phyloP scores from a whole-genome alignment of 164 flowering plant species.

The Euptelea pleiosperma region DNA sequence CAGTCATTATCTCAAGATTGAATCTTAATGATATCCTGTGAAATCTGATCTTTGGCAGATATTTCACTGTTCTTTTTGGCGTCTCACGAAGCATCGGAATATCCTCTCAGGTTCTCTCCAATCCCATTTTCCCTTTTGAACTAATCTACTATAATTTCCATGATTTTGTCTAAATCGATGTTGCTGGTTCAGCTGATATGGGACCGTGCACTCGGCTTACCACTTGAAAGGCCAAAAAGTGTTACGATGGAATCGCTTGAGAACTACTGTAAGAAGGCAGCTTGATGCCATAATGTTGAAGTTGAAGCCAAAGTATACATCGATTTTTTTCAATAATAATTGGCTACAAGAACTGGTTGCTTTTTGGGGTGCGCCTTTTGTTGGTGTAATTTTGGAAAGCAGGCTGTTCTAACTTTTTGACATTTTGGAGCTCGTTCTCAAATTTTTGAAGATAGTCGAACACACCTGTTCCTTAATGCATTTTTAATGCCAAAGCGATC shows the following conservation, averaged over 20 bases:
- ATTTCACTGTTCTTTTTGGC: conserved; percentile 89
- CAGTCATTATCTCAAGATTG: too few species aligned
- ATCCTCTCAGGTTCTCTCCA: conserved; percentile 72
- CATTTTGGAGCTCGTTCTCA: too few species aligned
- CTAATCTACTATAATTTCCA: background rate
- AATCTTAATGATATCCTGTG: too few species aligned
- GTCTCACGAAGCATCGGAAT: conserved; percentile 91
- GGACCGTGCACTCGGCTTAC: conserved; percentile 95
- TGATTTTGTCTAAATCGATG: background rate
- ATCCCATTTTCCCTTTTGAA: background rate
- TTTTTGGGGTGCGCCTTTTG: too few species aligned
- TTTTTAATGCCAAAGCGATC: too few species aligned
- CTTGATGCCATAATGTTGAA: conserved; percentile 20
- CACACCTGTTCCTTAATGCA: too few species aligned
- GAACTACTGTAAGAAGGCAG: conserved; percentile 69
- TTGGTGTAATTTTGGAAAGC: too few species aligned
- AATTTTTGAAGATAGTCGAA: too few species aligned
- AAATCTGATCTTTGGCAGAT: conserved; percentile 36
- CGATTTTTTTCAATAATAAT: too few species aligned
- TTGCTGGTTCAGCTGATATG: conserved; percentile 63
- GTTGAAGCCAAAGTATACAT: too few species aligned
- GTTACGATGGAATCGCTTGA: conserved; percentile 98
- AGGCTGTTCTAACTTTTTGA: too few species aligned
- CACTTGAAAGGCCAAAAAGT: conserved; percentile 98
- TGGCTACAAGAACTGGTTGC: too few species aligned